These are phyloP conservation scores for Cylindrotheca fusiformis DNA, from an alignment of 108 stramenopile genomes.

Conservation along the genomic window DNA sequence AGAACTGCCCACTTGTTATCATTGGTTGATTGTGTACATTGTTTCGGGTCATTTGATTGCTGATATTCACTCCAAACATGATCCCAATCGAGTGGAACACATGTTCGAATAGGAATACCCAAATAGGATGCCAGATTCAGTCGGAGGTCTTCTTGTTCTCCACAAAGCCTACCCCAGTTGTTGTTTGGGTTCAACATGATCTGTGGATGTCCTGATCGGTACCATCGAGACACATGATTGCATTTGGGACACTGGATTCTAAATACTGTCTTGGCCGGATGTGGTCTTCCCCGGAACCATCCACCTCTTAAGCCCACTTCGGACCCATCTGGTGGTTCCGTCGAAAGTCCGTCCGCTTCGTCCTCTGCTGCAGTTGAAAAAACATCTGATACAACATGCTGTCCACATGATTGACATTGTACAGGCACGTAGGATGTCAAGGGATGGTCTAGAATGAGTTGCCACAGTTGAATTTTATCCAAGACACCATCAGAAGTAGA, in stretches of 20 bases:
- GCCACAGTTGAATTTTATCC: constrained; percentile 21
- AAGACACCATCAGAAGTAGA: neutral
- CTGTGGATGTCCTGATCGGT: constrained; percentile 38
- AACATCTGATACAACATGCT: constrained; percentile 12
- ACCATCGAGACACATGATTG: constrained; percentile 27
- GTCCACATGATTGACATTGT: constrained; percentile 47
- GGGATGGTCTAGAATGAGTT: constrained; percentile 42
- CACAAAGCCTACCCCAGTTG: constrained; percentile 40
- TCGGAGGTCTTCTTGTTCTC: constrained; percentile 49
- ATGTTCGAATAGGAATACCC: constrained; percentile 30
- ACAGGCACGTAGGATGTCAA: constrained; percentile 45
- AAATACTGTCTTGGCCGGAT: constrained; percentile 20
- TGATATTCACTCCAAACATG: constrained; percentile 48
- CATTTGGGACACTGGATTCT: constrained; percentile 32
- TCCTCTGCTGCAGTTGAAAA: constrained; percentile 13
- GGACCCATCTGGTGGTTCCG: constrained; percentile 26
- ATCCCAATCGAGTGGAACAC: constrained; percentile 48
- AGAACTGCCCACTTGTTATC: constrained; percentile 22
- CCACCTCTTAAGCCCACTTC: constrained; percentile 32
- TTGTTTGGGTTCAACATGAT: constrained; percentile 37
- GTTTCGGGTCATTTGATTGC: neutral
- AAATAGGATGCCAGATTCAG: constrained; percentile 40
- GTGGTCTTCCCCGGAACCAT: constrained; percentile 38
- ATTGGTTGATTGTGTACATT: neutral
- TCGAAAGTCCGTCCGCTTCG: constrained; percentile 31